Conservation (phyloP, 352 stramenopile species). For the Pythium aquatile region DNA sequence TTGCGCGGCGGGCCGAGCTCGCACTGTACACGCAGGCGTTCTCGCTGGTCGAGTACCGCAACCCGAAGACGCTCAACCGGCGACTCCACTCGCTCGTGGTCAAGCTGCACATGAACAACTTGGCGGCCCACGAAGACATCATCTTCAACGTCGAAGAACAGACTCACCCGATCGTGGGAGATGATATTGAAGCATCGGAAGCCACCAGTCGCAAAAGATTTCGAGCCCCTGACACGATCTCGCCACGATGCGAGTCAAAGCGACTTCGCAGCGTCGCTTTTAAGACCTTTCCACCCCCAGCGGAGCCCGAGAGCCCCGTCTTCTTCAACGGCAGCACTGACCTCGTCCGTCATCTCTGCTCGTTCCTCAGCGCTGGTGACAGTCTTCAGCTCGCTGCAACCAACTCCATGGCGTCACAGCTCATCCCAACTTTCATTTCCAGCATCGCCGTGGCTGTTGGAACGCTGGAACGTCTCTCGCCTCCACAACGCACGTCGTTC, state of each 20-base stretch:
- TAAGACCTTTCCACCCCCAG: background rate
- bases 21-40: slow-evolving; percentile 35
- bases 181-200: background rate
- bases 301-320: slow-evolving; percentile 11
- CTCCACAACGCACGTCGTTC: slow-evolving; percentile 20
- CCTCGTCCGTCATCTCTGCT: slow-evolving; percentile 24
- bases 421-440: slow-evolving; percentile 29
- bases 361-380: slow-evolving; percentile 24
- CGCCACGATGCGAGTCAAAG: slow-evolving; percentile 4
- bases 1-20: slow-evolving; percentile 34
- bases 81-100: slow-evolving; percentile 38
- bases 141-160: slow-evolving; percentile 18
- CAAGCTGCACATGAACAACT: slow-evolving; percentile 36
- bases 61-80: slow-evolving; percentile 32
- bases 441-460: slow-evolving; percentile 13
- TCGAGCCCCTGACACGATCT: background rate
- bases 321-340: slow-evolving; percentile 30
- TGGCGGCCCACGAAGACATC: slow-evolving; percentile 27
- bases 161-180: background rate
- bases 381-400: slow-evolving; percentile 22
- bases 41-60: slow-evolving; percentile 33
- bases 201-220: background rate
- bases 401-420: slow-evolving; percentile 1
- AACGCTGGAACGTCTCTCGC: slow-evolving; percentile 20
- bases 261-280: background rate